Percentiles rank a stretch among this genome's conserved stretches.
Conservation (phyloP, 257 asterid species). For the Cynanchum wilfordii region DNA sequence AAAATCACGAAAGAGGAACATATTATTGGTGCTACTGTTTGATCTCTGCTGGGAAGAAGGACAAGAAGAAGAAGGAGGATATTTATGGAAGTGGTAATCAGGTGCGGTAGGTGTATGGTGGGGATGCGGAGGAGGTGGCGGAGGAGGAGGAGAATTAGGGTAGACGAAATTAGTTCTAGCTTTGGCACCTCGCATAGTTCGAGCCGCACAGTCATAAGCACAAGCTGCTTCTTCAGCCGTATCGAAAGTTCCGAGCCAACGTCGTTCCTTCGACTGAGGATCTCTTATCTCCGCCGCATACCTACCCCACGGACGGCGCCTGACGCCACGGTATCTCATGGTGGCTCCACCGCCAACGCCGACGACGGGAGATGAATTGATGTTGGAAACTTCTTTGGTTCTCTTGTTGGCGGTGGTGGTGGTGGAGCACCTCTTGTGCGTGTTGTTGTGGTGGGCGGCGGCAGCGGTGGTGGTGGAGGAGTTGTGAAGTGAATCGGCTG, state of each 20-base stretch:
- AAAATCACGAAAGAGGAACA: constrained; percentile 41
- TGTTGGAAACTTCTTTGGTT: constrained; percentile 30
- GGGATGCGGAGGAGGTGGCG: not conserved
- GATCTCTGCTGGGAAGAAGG: constrained; percentile 3
- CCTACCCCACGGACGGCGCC: constrained; percentile 98
- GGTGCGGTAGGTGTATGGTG: too few relatives aligned
- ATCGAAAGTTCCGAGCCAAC: constrained; percentile 94
- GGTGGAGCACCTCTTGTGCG: constrained; percentile 32
- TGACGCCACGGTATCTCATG: constrained; percentile 78
- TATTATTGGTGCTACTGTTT: constrained; percentile 26
- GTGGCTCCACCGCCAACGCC: constrained; percentile 22
- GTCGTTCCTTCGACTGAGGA: constrained; percentile 76
- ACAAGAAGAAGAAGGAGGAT: not conserved
- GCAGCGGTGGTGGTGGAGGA: not conserved
- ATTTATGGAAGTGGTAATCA: too few relatives aligned
- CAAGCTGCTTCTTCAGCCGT: constrained; percentile 95
- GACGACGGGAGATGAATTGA: not conserved
- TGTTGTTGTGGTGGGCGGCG: constrained; percentile 11
- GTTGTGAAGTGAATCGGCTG: constrained; percentile 21
- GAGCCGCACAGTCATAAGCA: constrained; percentile 88
- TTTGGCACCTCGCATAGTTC: constrained; percentile 89
- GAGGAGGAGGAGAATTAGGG: constrained; percentile 37
- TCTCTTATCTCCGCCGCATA: constrained; percentile 93
- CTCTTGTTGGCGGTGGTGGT: constrained; percentile 35
- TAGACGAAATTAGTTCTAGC: constrained; percentile 82